Base-by-base conservation (phyloP, 306 rosid species). In the Casuarina cunninghamiana region DNA sequence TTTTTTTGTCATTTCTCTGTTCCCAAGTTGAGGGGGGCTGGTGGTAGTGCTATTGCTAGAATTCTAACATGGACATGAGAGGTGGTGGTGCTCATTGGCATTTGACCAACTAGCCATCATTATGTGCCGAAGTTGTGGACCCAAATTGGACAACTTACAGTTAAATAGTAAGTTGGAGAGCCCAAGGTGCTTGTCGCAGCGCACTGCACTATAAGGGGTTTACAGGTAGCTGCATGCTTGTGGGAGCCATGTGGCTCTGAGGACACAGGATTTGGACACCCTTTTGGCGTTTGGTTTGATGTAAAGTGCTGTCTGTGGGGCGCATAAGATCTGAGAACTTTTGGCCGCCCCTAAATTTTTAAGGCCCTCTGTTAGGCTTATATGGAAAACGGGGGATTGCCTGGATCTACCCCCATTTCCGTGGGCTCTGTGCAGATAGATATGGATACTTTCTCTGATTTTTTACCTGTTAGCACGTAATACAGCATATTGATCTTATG, bases 311-410 rank as follows among this genome's bases (percentile, higher is more conserved):
- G 76, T 70, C 75, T 75, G 73, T 80, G 72, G 71, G 69, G 71
- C 85, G 85, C 61, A 54, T 69, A 8, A 71, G 65, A 80, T 73
- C 70, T 83, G 58, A 35, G 8, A 32, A 68, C 78, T 83, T 88
- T 84, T 84, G 75, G 90, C 88, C 86, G 84, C 86, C 87, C 82
- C 32, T 26, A 80, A 50, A 62, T 84, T 77, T 83, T 83, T 60
- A 4, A 44, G 62, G 74, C 12, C 42, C 53, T 65, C 50, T 71
- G 51, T 38, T 63, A 10, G 67, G 53, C 55, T 21, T 6, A 60
- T 49, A 65, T 62, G 15, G 17, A 43, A 75, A 77, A 75, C 45
- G 10, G 11, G 65, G 78, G 84, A 76, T 78, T 46, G 50, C 75
- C 51, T 69, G 76, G 84, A 87, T 82, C 84, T 77, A 66, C 80